Conservation (phyloP, 139 green algal genomes). For the Edaphochlamys debaryana region DNA sequence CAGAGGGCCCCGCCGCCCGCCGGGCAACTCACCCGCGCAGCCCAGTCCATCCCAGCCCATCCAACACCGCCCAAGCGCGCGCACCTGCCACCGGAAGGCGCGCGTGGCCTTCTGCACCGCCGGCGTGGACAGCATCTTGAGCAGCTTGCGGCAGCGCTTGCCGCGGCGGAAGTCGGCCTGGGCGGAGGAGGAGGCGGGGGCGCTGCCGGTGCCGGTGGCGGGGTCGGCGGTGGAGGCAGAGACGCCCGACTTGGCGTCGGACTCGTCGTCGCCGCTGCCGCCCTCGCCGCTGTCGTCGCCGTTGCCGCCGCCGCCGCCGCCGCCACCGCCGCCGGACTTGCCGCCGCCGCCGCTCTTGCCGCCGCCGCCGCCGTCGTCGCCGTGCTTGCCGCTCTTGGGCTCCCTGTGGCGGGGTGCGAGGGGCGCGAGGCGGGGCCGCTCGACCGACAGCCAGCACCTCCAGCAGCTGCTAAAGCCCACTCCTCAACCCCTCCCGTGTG, state of each 20-base stretch:
- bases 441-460: not conserved
- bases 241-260: conserved; percentile 1
- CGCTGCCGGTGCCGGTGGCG: not conserved
- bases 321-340: not conserved
- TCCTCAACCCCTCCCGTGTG: no score
- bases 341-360: not conserved
- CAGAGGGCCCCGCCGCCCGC: no score
- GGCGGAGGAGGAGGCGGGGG: not conserved
- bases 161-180: conserved; percentile 36
- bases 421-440: not conserved
- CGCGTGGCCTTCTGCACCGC: conserved; percentile 15
- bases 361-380: no score
- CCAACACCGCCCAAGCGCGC: no score
- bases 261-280: not conserved
- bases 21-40: no score
- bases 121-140: conserved; percentile 35
- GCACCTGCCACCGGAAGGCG: conserved; percentile 32
- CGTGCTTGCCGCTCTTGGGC: not conserved
- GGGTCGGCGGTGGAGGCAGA: not conserved
- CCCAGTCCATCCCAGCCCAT: no score
- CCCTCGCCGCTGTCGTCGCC: conserved; percentile 1
- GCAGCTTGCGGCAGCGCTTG: conserved; percentile 35
- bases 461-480: no score
- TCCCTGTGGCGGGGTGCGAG: not conserved
- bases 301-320: not conserved